A percentile compares a stretch with the other conserved stretches of the same genome.
Conservation (phyloP, 768 basidiomycete species). For the Holtermanniella nyarrowii region DNA sequence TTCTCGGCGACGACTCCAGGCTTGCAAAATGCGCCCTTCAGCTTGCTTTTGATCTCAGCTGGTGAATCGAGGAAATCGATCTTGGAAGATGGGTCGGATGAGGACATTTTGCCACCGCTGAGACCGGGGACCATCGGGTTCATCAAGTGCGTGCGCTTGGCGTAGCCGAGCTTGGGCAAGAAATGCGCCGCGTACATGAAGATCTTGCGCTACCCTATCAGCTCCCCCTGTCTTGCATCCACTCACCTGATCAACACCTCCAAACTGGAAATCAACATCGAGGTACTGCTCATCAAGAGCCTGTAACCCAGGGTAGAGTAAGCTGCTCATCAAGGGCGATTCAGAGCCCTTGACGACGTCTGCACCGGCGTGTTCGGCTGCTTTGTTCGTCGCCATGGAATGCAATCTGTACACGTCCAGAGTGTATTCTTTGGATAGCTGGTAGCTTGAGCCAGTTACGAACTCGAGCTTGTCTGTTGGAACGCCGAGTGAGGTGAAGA, state of each 20-base stretch:
- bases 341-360: slow-evolving; percentile 98
- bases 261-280: slow-evolving; percentile 92
- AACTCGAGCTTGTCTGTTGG: slow-evolving; percentile 74
- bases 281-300: slow-evolving; percentile 97
- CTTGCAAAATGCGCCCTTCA: slow-evolving; percentile 87
- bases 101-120: slow-evolving; percentile 93
- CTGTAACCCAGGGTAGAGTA: slow-evolving; percentile 92
- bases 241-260: slow-evolving; percentile 87
- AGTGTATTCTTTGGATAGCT: slow-evolving; percentile 81
- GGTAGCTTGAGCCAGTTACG: slow-evolving; percentile 84
- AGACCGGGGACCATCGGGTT: slow-evolving; percentile 95
- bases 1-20: slow-evolving; percentile 82
- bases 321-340: slow-evolving; percentile 75
- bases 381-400: slow-evolving; percentile 86
- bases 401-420: slow-evolving; percentile 85
- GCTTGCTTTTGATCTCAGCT: slow-evolving; percentile 72
- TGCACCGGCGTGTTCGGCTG: slow-evolving; percentile 95
- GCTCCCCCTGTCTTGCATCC: background rate
- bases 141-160: slow-evolving; percentile 94
- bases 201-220: slow-evolving; percentile 69
- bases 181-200: slow-evolving; percentile 96
- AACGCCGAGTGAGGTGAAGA: slow-evolving; percentile 81
- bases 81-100: slow-evolving; percentile 94
- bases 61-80: slow-evolving; percentile 92
- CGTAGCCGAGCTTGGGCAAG: slow-evolving; percentile 84